Base-by-base conservation (phyloP, 345 rosid species). In the Citrus cavaleriei region DNA sequence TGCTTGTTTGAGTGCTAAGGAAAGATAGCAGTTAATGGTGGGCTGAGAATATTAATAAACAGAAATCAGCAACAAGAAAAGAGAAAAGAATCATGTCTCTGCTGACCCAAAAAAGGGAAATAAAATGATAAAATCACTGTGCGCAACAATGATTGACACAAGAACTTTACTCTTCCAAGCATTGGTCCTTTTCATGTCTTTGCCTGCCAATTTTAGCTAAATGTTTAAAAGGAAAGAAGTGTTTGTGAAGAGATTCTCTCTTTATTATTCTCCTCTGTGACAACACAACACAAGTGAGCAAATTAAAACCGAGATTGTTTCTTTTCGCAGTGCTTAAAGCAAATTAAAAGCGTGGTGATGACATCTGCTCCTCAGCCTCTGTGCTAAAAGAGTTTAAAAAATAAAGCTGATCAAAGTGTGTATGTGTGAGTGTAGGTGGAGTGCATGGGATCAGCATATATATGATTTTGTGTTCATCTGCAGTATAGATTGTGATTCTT, bases 371-470 rank as follows among this genome's bases (percentile, higher is more conserved):
- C 75, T 83, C 74, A 12, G 51, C 16, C 51, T 12, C 5, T 13
- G 51, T 81, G 80, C 54, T 83, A 57, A 81, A 78, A 61, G 72
- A 75, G 79, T 60, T 42, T 54, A 81, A 35, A 6, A 35, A 35
- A 9, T 7, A 12, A 19, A 28, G 7, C 21, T 2, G 12, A 34
- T 30, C 34, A 19, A 63, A 30, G 10, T 5, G 67, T 28, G 2
- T 16, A 55, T 10, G 21, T 49, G 79, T 57, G 61, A 25, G 65
- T 32, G 65, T 77, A 80, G 82, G 85, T 83, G 86, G 86, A 70
- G 82, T 22, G 83, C 51, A 46, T 12, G 51, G 92, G 88, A 73
- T 86, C 85, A 83, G 89, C 85, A 86, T 85, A 84, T 80, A 74
- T 63, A 72, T 51, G 74, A 51, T 51, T 85, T 77, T 38, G 18